A percentile compares a stretch with the other conserved stretches of the same genome.
These are phyloP conservation scores for Alternaria novae-zelandiae DNA, from an alignment of 2,329 filamentous ascomycete species.

Conservation along the genomic window DNA sequence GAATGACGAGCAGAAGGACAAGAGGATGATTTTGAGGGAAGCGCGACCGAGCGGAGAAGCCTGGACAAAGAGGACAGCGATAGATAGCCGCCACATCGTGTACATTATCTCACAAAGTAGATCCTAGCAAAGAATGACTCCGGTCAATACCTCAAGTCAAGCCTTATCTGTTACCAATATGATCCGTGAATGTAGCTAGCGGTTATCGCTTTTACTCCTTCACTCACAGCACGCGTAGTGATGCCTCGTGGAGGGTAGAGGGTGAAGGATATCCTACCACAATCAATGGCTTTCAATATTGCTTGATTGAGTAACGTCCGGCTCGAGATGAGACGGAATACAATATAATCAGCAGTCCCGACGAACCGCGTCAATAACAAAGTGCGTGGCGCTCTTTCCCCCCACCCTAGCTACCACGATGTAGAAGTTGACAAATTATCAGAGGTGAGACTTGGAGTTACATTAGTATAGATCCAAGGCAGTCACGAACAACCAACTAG, in stretches of 20 bases:
- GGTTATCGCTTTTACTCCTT: not conserved
- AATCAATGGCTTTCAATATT: not conserved
- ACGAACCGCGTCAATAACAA: not conserved
- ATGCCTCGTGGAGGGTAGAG: not conserved
- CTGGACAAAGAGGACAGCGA: constrained; percentile 24
- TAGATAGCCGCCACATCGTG: not conserved
- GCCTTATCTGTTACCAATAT: not conserved
- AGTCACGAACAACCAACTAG: not conserved
- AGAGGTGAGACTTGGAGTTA: not conserved
- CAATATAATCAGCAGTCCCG: not conserved
- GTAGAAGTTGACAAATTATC: not conserved
- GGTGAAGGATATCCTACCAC: not conserved
- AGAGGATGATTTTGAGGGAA: constrained; percentile 1
- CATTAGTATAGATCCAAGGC: too few species aligned
- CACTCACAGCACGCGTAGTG: not conserved
- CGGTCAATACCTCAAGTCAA: too few species aligned
- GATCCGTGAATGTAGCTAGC: not conserved
- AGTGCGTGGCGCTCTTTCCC: not conserved
- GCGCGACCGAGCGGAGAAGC: constrained; percentile 10
- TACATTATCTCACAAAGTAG: too few species aligned
- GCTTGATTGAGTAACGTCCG: not conserved
- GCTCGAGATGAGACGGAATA: not conserved
- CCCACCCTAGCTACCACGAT: not conserved
- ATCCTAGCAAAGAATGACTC: too few species aligned
- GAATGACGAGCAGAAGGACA: not conserved